Evolutionary conservation across 306 rosid genomes (phyloP).

Genomic region (Trifolium fragiferum): DNA sequence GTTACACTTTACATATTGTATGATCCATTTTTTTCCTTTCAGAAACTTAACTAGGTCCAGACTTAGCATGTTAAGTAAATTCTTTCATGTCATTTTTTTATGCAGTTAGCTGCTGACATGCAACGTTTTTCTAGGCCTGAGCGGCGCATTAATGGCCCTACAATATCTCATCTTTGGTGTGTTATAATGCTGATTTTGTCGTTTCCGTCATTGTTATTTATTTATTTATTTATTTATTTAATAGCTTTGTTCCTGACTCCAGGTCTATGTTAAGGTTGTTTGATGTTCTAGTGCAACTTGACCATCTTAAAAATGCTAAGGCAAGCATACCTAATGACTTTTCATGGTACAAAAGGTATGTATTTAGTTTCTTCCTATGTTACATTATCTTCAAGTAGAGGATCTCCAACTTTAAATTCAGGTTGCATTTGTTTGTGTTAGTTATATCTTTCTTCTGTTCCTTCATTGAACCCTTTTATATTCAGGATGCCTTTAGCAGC

Average conservation of each 20-base stretch:
- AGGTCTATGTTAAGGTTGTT: conserved; percentile 99
- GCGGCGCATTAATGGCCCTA: conserved; percentile 96
- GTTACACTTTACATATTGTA: conserved; percentile 15
- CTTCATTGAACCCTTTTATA: conserved; percentile 14
- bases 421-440: conserved; percentile 32
- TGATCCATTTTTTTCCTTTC: conserved; percentile 2
- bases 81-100: conserved; percentile 34
- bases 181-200: conserved; percentile 36
- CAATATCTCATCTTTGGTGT: conserved; percentile 93
- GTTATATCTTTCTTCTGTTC: conserved; percentile 28
- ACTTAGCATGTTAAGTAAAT: conserved; percentile 33
- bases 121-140: conserved; percentile 99
- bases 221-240: neutral
- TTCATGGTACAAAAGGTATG: conserved; percentile 98
- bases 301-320: conserved; percentile 97
- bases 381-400: conserved; percentile 30
- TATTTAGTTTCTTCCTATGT: conserved; percentile 14
- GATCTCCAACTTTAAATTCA: conserved; percentile 24
- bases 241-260: conserved; percentile 41
- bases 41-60: conserved; percentile 32
- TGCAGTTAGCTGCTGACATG: conserved; percentile 97
- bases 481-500: conserved; percentile 16
- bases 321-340: conserved; percentile 99
- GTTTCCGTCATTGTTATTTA: conserved; percentile 1
- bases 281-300: conserved; percentile 96